Percentiles rank a stretch among this genome's conserved stretches.
phyloP scores from a whole-genome alignment of 148 eudicot genomes.

The Persicaria tinctoria region DNA sequence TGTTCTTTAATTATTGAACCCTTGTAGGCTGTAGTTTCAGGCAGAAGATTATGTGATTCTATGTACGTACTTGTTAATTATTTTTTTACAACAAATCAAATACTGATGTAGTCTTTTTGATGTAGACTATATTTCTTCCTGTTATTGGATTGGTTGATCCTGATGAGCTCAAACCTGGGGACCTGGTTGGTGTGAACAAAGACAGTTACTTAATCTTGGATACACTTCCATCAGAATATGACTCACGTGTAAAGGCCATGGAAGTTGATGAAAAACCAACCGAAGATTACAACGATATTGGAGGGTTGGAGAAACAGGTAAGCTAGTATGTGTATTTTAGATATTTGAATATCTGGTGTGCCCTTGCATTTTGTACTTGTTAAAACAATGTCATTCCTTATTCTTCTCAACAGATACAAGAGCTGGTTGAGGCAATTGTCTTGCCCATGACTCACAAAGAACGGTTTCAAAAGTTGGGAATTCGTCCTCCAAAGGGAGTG shows the following conservation, averaged over 20 bases:
- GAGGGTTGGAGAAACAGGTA: constrained; percentile 96
- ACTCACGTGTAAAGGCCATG: constrained; percentile 96
- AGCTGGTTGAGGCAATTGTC: constrained; percentile 94
- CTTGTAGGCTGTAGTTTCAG: no score
- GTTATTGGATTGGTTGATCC: constrained; percentile 98
- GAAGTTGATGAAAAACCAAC: constrained; percentile 99
- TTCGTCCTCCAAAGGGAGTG: constrained; percentile 95
- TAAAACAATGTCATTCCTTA: background rate
- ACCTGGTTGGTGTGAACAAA: constrained; percentile 95
- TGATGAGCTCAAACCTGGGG: constrained; percentile 90
- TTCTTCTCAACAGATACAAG: constrained; percentile 63
- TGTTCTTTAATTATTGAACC: no score
- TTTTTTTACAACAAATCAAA: background rate
- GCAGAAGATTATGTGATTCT: no score
- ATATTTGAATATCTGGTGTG: background rate
- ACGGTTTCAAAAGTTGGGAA: constrained; percentile 78
- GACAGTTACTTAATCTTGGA: constrained; percentile 96
- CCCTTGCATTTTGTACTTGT: background rate
- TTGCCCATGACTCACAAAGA: constrained; percentile 97
- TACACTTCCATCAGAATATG: constrained; percentile 91
- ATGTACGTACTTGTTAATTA: no score
- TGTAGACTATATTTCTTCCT: constrained; percentile 93
- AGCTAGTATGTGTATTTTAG: constrained; percentile 12
- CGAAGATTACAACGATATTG: constrained; percentile 94
- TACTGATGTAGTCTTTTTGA: constrained; percentile 6